phyloP scores from a whole-genome alignment of 2,329 filamentous ascomycete species.

The Hypoxylon sp. region DNA sequence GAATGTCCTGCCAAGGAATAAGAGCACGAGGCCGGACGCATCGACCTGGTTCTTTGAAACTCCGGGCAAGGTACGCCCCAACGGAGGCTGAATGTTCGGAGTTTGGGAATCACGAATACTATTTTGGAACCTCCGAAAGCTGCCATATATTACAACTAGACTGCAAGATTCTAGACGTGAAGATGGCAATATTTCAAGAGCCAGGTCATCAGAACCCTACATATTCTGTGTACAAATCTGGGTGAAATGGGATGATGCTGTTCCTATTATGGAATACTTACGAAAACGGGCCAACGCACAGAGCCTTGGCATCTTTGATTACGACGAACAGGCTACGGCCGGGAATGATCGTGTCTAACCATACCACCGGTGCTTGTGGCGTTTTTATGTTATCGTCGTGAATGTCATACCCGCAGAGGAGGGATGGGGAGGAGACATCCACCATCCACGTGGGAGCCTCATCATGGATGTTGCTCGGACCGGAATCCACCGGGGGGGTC shows the following conservation, averaged over 20 bases:
- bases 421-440: slow-evolving; percentile 32
- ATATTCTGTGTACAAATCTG: background rate
- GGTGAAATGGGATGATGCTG: slow-evolving; percentile 39
- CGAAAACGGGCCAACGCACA: slow-evolving; percentile 56
- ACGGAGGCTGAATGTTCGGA: slow-evolving; percentile 30
- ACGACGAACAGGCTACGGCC: slow-evolving; percentile 62
- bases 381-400: slow-evolving; percentile 15
- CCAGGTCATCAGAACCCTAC: background rate
- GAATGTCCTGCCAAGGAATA: slow-evolving; percentile 16
- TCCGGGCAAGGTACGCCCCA: slow-evolving; percentile 23
- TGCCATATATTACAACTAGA: slow-evolving; percentile 1
- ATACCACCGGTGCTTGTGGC: slow-evolving; percentile 16
- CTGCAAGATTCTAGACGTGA: slow-evolving; percentile 12
- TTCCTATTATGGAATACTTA: slow-evolving; percentile 51
- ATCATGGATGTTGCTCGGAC: slow-evolving; percentile 7
- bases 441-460: slow-evolving; percentile 39
- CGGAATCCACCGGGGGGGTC: slow-evolving; percentile 11
- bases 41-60: slow-evolving; percentile 27
- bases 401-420: slow-evolving; percentile 33
- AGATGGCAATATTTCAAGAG: slow-evolving; percentile 34
- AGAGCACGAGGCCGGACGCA: slow-evolving; percentile 13
- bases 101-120: slow-evolving; percentile 22
- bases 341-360: slow-evolving; percentile 61
- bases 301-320: slow-evolving; percentile 58
- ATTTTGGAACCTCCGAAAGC: slow-evolving; percentile 16